Percentiles rank a stretch among this genome's conserved stretches.
phyloP scores from a whole-genome alignment of 352 stramenopile genomes.

The Aphanomyces cochlioides region DNA sequence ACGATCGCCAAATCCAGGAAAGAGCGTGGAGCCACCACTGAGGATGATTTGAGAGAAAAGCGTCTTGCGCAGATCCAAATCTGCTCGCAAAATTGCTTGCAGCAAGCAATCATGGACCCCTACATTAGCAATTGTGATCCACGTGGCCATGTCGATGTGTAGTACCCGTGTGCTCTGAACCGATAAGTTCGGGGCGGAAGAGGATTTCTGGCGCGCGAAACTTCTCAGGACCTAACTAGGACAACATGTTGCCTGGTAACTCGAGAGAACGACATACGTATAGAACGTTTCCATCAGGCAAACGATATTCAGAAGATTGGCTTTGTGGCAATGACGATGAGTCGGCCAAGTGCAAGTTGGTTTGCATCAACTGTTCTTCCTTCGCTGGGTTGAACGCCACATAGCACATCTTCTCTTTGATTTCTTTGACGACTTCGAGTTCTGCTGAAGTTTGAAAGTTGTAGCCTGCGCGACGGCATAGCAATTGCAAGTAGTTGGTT shows the following conservation, averaged over 20 bases:
- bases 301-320: slow-evolving; percentile 31
- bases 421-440: slow-evolving; percentile 81
- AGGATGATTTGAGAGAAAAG: slow-evolving; percentile 92
- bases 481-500: slow-evolving; percentile 70
- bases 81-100: slow-evolving; percentile 95
- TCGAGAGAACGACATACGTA: slow-evolving; percentile 10
- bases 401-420: slow-evolving; percentile 87
- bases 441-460: slow-evolving; percentile 88
- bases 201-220: slow-evolving; percentile 78
- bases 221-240: slow-evolving; percentile 72
- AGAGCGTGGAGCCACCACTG: slow-evolving; percentile 92
- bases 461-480: slow-evolving; percentile 73
- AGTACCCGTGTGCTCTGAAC: slow-evolving; percentile 56
- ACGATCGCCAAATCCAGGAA: slow-evolving; percentile 93
- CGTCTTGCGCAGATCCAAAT: slow-evolving; percentile 94
- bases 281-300: slow-evolving; percentile 26
- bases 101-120: slow-evolving; percentile 86
- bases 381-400: slow-evolving; percentile 81
- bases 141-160: background rate
- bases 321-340: background rate
- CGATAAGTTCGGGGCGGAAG: slow-evolving; percentile 80
- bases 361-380: slow-evolving; percentile 57
- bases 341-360: background rate
- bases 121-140: slow-evolving; percentile 8
- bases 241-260: slow-evolving; percentile 3